Conservation (phyloP, 352 stramenopile species). For the Phytophthora idaei region DNA sequence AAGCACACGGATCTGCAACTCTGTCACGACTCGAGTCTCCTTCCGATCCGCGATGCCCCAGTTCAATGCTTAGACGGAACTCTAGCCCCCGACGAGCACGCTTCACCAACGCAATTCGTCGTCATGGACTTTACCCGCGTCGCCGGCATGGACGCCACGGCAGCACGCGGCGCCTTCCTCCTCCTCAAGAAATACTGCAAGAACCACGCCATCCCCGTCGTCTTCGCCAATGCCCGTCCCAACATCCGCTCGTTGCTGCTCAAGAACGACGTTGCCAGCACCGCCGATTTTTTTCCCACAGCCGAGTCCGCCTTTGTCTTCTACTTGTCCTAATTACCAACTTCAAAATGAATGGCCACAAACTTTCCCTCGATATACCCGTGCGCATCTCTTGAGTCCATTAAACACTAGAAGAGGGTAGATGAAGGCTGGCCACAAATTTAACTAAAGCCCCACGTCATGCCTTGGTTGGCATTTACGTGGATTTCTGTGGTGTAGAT, state of each 20-base stretch:
- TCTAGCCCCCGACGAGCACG: conserved; percentile 34
- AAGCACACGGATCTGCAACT: not conserved
- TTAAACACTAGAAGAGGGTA: too few species aligned
- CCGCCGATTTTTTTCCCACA: conserved; percentile 41
- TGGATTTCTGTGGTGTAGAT: too few species aligned
- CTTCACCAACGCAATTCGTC: conserved; percentile 64
- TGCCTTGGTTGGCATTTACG: too few species aligned
- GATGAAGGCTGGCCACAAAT: too few species aligned
- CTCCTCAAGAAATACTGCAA: conserved; percentile 77
- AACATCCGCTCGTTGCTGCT: conserved; percentile 56
- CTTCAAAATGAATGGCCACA: too few species aligned
- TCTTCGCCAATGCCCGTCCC: conserved; percentile 58
- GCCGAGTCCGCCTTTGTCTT: not conserved
- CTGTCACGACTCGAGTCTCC: conserved; percentile 18
- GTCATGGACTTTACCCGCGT: conserved; percentile 87
- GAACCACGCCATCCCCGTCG: conserved; percentile 51
- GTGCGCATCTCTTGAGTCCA: too few species aligned
- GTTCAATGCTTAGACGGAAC: conserved; percentile 70
- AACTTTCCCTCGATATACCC: too few species aligned
- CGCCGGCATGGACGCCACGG: conserved; percentile 84
- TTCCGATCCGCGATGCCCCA: conserved; percentile 43
- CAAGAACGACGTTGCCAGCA: conserved; percentile 63
- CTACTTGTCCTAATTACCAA: not conserved
- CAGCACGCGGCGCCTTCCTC: conserved; percentile 69
- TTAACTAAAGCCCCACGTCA: too few species aligned